phyloP scores from a whole-genome alignment of 2,329 filamentous ascomycete genomes.

The Chrysoporthe cubensis region DNA sequence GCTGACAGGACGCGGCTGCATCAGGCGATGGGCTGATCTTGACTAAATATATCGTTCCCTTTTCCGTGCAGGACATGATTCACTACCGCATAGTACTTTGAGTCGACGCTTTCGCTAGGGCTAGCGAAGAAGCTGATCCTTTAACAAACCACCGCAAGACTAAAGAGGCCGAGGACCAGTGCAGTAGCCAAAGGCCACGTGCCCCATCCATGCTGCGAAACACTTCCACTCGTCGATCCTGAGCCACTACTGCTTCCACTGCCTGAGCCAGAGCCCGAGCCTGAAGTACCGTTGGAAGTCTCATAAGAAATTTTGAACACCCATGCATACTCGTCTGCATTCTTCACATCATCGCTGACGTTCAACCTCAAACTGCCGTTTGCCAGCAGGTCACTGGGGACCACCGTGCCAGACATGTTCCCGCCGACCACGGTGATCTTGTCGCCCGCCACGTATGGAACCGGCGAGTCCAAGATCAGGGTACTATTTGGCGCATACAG shows the following conservation, averaged over 20 bases:
- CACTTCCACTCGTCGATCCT: conserved; percentile 6
- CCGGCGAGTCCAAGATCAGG: conserved; percentile 45
- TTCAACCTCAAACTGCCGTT: conserved; percentile 37
- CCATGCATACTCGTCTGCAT: conserved; percentile 46
- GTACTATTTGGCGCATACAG: conserved; percentile 47
- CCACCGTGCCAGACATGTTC: conserved; percentile 31
- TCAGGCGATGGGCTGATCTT: neutral
- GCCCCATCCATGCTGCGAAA: neutral
- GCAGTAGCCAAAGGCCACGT: neutral
- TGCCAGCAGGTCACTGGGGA: conserved; percentile 29
- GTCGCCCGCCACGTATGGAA: conserved; percentile 53
- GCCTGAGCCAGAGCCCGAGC: conserved; percentile 4
- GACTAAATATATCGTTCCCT: neutral
- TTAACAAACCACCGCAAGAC: neutral
- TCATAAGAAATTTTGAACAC: conserved; percentile 36
- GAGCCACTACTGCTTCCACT: neutral
- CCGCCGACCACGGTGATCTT: conserved; percentile 47
- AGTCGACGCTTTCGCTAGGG: neutral
- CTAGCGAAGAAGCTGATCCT: neutral
- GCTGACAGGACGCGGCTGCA: neutral
- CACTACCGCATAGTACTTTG: neutral
- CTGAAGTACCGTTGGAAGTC: neutral
- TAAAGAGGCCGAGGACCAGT: neutral
- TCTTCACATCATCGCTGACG: conserved; percentile 38
- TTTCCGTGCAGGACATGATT: neutral